Base-by-base conservation (phyloP, 306 rosid genomes). In the Gleditsia sinensis region DNA sequence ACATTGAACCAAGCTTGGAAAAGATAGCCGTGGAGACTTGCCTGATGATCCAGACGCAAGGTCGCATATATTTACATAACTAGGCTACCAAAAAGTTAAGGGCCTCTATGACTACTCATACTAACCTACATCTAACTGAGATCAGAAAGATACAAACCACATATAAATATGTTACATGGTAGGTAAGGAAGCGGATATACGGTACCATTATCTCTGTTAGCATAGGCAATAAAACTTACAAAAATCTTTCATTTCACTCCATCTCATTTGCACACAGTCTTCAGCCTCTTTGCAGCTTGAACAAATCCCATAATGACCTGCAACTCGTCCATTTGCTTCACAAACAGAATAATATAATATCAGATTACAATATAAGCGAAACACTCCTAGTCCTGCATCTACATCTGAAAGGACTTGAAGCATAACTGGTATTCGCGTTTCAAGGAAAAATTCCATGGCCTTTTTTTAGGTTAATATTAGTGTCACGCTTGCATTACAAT, bases 311-410 rank as follows among this genome's bases (percentile, higher is more conserved):
- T 56, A 69, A 93, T 93, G 37, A 91, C 98, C 86, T 93, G 98
- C 96, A 93, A 80, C 92, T 93, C 98, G 69, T 93, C 98, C 88
- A 93, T 84, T 93, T 89, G 96, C 98, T 93, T 76, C 86, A 72
- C 43, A 58, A 46, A 37, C 16, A 67, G n/a, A 56, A 21, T 23
- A 53, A 55, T 33, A 67, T 2, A 51, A 20, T 51, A 28, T 50
- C 57, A 50, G 74, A 53, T 57, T 13, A 25, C 3, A 8, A 49
- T 56, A 21, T 39, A 0, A 34, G 56, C 58, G 16, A 48, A 24
- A 40, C 17, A 42, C 10, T 25, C 7, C 5, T 14, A 36, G 1
- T 23, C 11, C 40, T 54, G 23, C 24, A 48, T 21, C 37, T 24
- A 75, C 45, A 27, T 11, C 28, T 20, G 7, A 27, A 39, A 54